These are phyloP conservation scores for Backusella tarrabulga DNA, from an alignment of 192 early-diverging fungal species.

Conservation along the genomic window DNA sequence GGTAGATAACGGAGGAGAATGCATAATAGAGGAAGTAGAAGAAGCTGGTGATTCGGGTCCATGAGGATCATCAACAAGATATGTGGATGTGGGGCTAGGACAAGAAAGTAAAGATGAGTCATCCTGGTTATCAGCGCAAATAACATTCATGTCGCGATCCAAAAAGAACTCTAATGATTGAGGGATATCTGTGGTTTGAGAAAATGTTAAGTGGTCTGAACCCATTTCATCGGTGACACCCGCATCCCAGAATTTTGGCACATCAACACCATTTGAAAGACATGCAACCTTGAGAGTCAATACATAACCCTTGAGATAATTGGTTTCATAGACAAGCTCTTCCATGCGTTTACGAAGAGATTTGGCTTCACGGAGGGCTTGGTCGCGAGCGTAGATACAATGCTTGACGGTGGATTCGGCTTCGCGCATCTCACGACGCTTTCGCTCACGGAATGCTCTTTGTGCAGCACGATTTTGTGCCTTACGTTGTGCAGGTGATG, in stretches of 20 bases:
- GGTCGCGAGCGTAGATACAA: constrained; percentile 55
- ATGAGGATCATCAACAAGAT: not conserved
- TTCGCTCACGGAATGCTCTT: constrained; percentile 86
- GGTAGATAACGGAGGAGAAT: constrained; percentile 8
- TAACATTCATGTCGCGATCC: not conserved
- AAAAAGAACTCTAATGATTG: constrained; percentile 4
- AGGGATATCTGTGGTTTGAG: constrained; percentile 1
- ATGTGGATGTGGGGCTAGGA: not conserved
- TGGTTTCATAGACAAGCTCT: constrained; percentile 38
- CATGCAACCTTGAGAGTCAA: constrained; percentile 32
- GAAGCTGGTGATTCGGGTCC: not conserved
- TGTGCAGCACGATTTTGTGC: constrained; percentile 89
- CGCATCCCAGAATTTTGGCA: constrained; percentile 28
- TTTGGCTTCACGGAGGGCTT: constrained; percentile 39
- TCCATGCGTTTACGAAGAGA: constrained; percentile 40
- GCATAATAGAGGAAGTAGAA: not conserved
- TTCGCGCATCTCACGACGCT: constrained; percentile 70
- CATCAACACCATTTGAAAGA: constrained; percentile 25
- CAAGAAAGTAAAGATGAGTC: not conserved
- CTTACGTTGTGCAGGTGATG: constrained; percentile 54
- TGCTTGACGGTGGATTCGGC: constrained; percentile 72
- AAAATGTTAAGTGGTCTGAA: not conserved
- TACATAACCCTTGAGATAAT: constrained; percentile 42
- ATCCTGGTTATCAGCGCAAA: not conserved
- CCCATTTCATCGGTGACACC: constrained; percentile 7